Conservation (phyloP, 306 rosid genomes). For the Herpetospermum pedunculosum region DNA sequence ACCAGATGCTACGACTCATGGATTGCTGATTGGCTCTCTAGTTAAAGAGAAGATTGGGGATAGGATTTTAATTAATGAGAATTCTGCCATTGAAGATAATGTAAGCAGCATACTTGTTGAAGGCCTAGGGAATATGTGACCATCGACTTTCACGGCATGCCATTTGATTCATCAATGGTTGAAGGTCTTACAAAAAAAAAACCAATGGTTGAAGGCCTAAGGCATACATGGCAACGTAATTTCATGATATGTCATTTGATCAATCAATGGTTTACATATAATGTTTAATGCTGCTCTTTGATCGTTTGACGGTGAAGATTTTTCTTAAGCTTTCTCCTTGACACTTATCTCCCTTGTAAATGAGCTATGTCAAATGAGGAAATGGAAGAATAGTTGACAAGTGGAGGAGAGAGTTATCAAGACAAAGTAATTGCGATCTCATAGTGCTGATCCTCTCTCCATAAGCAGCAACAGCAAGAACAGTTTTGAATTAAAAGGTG, state of each 20-base stretch:
- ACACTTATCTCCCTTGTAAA: not conserved
- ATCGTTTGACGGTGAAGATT: not conserved
- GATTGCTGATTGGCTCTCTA: constrained; percentile 55
- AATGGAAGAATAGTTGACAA: not conserved
- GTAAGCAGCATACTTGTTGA: constrained; percentile 69
- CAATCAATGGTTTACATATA: not conserved
- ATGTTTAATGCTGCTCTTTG: not conserved
- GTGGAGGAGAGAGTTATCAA: not conserved
- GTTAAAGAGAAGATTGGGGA: constrained; percentile 24
- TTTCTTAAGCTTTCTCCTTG: not conserved
- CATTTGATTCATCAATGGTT: not conserved
- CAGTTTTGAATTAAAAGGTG: constrained; percentile 1
- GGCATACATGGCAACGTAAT: not conserved
- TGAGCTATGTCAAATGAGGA: not conserved
- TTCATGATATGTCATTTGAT: not conserved
- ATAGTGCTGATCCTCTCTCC: not conserved
- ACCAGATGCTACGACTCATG: constrained; percentile 66
- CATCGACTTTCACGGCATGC: not conserved
- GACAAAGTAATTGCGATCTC: not conserved
- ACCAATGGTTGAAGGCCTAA: constrained; percentile 38
- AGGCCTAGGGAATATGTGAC: constrained; percentile 28
- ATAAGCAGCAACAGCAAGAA: not conserved
- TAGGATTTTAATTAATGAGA: constrained; percentile 8
- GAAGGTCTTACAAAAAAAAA: too few species aligned
- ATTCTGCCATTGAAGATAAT: constrained; percentile 33